Conservation (phyloP, 2,329 filamentous ascomycete genomes). For the Trichoderma breve region DNA sequence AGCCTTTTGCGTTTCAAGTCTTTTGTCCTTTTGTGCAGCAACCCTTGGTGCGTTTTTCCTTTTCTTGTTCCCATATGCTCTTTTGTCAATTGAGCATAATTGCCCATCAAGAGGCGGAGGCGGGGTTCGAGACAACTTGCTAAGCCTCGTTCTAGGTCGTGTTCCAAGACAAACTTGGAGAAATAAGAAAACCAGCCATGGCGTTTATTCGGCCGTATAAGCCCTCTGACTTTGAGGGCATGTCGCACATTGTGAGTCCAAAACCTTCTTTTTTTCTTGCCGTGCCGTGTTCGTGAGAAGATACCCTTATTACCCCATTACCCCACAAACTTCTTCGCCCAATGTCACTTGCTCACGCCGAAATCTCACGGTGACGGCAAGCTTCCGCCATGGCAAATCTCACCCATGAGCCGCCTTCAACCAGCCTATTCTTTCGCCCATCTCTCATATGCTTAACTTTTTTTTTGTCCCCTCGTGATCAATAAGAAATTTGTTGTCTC, state of each 20-base stretch:
- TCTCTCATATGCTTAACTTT: neutral
- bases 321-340: neutral
- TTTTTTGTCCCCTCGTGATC: neutral
- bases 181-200: slow-evolving; percentile 31
- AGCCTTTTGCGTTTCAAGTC: neutral
- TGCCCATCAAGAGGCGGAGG: neutral
- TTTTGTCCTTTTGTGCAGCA: neutral
- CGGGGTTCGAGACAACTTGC: neutral
- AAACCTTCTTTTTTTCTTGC: neutral
- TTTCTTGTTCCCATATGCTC: neutral
- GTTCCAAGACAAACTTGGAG: neutral
- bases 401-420: neutral
- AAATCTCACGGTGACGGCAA: slow-evolving; percentile 4
- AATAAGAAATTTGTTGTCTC: neutral
- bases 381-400: neutral
- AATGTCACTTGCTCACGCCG: neutral
- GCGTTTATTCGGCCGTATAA: slow-evolving; percentile 45
- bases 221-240: slow-evolving; percentile 40
- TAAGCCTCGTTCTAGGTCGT: neutral
- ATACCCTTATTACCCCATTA: neutral
- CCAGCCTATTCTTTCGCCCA: neutral
- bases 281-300: neutral
- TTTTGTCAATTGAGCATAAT: neutral
- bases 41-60: neutral
- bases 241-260: slow-evolving; percentile 41